Evolutionary conservation across 2,329 filamentous ascomycete genomes (phyloP).

Genomic region (Coleophoma cylindrospora): DNA sequence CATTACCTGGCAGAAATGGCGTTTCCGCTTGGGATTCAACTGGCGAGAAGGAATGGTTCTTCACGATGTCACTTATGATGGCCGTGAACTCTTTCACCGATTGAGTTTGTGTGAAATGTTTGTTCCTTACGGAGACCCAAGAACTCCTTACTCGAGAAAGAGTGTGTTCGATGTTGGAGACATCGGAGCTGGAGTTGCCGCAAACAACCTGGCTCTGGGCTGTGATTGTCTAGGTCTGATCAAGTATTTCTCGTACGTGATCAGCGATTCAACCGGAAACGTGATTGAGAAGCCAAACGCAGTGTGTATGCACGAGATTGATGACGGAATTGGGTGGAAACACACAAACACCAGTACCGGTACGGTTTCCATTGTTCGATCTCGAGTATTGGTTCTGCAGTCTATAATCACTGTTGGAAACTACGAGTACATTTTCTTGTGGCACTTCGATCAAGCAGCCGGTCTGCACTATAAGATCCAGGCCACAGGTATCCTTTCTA

Average conservation of each 20-base stretch:
- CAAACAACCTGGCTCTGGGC: conserved; percentile 62
- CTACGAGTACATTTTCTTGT: conserved; percentile 65
- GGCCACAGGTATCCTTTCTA: conserved; percentile 58
- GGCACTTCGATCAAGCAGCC: conserved; percentile 58
- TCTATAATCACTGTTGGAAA: conserved; percentile 52
- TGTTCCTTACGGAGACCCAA: conserved; percentile 59
- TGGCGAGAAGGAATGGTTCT: conserved; percentile 55
- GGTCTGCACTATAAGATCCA: conserved; percentile 58
- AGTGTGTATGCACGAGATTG: conserved; percentile 65
- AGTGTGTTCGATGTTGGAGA: conserved; percentile 68
- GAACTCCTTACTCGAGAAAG: conserved; percentile 59
- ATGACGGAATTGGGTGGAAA: conserved; percentile 66
- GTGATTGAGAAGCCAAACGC: conserved; percentile 52
- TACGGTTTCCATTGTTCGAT: conserved; percentile 15
- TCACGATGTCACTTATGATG: conserved; percentile 57
- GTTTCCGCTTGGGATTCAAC: conserved; percentile 59
- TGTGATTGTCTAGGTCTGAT: conserved; percentile 67
- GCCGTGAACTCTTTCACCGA: conserved; percentile 52
- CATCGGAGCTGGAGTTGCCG: conserved; percentile 57
- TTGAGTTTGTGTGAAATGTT: conserved; percentile 56
- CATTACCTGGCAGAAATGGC: conserved; percentile 51
- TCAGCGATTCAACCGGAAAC: conserved; percentile 45
- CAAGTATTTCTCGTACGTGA: conserved; percentile 30
- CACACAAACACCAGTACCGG: conserved; percentile 52
- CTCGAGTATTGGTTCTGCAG: conserved; percentile 19